Evolutionary conservation across 495 filamentous ascomycete species (phyloP), one percentile per base, ranked within the genome.

Genomic region (Terfezia boudieri): DNA sequence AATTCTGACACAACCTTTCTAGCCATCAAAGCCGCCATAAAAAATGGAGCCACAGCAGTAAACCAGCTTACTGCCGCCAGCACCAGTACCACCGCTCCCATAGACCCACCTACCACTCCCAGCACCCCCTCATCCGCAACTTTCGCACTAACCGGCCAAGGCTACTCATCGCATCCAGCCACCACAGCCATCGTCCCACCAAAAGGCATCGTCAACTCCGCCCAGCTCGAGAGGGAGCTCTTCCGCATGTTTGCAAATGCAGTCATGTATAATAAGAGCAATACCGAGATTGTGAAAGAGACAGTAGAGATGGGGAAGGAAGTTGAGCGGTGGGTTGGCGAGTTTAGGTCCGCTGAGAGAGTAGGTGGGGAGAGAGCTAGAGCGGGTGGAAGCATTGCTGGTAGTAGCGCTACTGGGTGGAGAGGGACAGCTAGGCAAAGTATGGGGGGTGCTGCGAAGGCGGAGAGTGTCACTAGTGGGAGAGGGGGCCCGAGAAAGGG

Each of bases 161-260:
- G 41, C 8, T 76, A 75, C 70, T 69, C 92, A 11, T 81, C 79
- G 2, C 76, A 81, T 53, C 80, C 71, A 4, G 76, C 63, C 36
- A 80, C 51, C 83, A 93, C 49, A 68, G 87, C 58, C 32, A 65
- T 62, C 36, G 73, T 88, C 1, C 89, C 90, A 16, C 90, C 90
- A 2, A 83, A 81, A 60, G 86, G 79, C 6, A 92, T 98, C 56
- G 83, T 98, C 64, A 98, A 96, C 68, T 84, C 80, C n/a, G 76
- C 80, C 4, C 90, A 98, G 64, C 71, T 98, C 12, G 90, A 98
- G 64, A 86, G 89, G 59, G 89, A 95, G 64, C 67, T 98, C n/a
- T 86, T 90, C 58, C 83, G 89, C 60, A 94, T 96, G 82, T 95
- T 95, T 62, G 82, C 84, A 52, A 98, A 98, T 62, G 89, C 89